Percentiles rank a stretch among this genome's conserved stretches.
Evolutionary conservation across 2,329 filamentous ascomycete species (phyloP).

Genomic region (Bipolaris zeicola): DNA sequence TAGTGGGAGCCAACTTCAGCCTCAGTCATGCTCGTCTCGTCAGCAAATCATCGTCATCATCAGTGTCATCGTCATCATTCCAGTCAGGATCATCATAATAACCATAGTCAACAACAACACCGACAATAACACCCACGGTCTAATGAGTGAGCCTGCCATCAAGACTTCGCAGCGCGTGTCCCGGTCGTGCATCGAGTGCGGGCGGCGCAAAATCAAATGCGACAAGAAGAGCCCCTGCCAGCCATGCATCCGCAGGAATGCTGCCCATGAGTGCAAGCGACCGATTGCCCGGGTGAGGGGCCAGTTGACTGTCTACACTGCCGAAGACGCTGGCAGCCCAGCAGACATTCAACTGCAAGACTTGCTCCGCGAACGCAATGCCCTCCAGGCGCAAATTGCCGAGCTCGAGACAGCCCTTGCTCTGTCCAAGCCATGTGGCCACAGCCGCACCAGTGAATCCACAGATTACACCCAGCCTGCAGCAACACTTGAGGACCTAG

Average conservation of each 20-base stretch:
- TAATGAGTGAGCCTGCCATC: slow-evolving; percentile 15
- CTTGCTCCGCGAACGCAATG: slow-evolving; percentile 14
- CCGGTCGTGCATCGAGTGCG: slow-evolving; percentile 17
- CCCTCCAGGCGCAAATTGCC: slow-evolving; percentile 17
- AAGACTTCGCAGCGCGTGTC: slow-evolving; percentile 18
- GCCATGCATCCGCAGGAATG: slow-evolving; percentile 16
- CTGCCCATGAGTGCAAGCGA: slow-evolving; percentile 14
- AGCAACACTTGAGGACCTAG: slow-evolving; percentile 14
- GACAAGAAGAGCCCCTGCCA: slow-evolving; percentile 18
- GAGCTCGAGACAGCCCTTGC: slow-evolving; percentile 18
- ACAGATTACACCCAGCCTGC: slow-evolving; percentile 9
- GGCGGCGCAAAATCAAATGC: slow-evolving; percentile 20
- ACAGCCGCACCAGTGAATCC: slow-evolving; percentile 15
- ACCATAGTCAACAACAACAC: no score
- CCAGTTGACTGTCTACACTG: slow-evolving; percentile 16
- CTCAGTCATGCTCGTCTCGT: slow-evolving; percentile 4
- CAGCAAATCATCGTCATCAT: slow-evolving; percentile 1
- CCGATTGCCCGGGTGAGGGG: slow-evolving; percentile 19
- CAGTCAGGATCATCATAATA: no score
- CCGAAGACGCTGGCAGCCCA: slow-evolving; percentile 4
- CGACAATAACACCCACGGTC: background rate
- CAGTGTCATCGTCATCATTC: background rate
- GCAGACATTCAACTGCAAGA: slow-evolving; percentile 7
- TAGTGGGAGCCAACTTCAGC: background rate
- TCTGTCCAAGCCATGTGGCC: slow-evolving; percentile 17